Base-by-base conservation (phyloP, 1,284 basidiomycete genomes). In the Athelia psychrophila region DNA sequence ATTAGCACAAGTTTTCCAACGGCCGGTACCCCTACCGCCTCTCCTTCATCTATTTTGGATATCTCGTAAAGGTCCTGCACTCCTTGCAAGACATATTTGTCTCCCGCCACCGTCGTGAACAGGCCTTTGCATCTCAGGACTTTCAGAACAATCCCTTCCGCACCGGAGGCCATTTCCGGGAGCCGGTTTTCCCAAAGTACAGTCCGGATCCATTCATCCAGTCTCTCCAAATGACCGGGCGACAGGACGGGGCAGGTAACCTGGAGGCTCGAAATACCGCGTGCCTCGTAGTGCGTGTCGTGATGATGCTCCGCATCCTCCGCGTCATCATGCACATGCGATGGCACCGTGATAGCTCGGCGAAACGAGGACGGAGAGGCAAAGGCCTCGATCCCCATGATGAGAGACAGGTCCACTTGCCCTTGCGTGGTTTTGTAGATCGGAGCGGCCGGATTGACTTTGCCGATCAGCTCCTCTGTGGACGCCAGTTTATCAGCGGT, bases 21-120 rank as follows among this genome's bases (percentile, higher is more conserved):
- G 44, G 80, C 78, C 33, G 81, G 30, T 19, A 15, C 23, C 6
- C 22, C 42, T 6, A 33, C 23, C 4, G n/a, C 44, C 5, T 20
- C 8, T 23, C 18, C 30, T 30, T 38, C 30, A 18, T 69, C 65
- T 53, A 85, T 69, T 51, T 76, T 70, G 2, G 73, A 71, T 18
- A 95, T 78, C 58, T 97, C 94, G 63, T 94, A 96, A 66, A 95
- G 76, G 60, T 77, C 91, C 56, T 88, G 76, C 12, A 97, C 94
- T 2, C 93, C 94, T 63, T 97, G 94, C 32, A 96, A 68, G 49
- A 95, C 81, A 59, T 82, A 83, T 52, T 79, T 77, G 51, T 77
- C 71, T 3, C 86, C 87, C 0, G 70, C 70, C 0, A 75, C 67
- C 2, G 76, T 66, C 3, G 71, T 62, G 58, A 93, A 83, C 32